A percentile compares a stretch with the other conserved stretches of the same genome.
Conservation (phyloP, 257 asterid species). For the Henckelia pumila region DNA sequence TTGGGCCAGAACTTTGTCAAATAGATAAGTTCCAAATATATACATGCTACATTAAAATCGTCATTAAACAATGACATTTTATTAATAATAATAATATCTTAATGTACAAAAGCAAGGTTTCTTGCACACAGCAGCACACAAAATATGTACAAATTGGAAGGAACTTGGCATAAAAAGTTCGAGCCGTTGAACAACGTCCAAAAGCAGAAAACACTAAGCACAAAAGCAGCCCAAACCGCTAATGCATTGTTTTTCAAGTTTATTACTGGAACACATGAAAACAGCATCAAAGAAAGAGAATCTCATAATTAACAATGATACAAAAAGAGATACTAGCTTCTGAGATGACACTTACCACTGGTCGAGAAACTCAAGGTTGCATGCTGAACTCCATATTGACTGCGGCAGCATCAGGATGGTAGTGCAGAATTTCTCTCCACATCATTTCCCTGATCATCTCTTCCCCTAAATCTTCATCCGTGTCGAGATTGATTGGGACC, state of each 20-base stretch:
- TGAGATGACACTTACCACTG: constrained; percentile 8
- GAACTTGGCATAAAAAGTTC: not conserved
- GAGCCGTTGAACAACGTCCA: constrained; percentile 14
- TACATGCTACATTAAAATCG: too few species aligned
- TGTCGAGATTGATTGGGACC: constrained; percentile 54
- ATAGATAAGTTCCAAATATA: too few species aligned
- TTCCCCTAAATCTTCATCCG: constrained; percentile 60
- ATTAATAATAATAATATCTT: not conserved
- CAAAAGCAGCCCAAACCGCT: constrained; percentile 45
- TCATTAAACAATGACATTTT: too few species aligned
- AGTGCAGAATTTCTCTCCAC: constrained; percentile 60
- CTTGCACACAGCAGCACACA: constrained; percentile 31
- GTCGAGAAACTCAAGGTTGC: constrained; percentile 17
- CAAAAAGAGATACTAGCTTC: constrained; percentile 17
- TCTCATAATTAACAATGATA: not conserved
- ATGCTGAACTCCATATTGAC: constrained; percentile 26
- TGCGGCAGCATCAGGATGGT: constrained; percentile 47
- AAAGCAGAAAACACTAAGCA: constrained; percentile 21
- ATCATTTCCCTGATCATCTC: constrained; percentile 56
- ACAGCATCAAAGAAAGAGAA: not conserved
- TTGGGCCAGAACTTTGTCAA: not conserved
- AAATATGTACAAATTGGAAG: constrained; percentile 35
- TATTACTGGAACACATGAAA: constrained; percentile 22
- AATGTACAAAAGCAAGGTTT: constrained; percentile 29
- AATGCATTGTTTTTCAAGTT: constrained; percentile 33